Conservation (phyloP, 257 asterid species). For the Solanum virginianum region DNA sequence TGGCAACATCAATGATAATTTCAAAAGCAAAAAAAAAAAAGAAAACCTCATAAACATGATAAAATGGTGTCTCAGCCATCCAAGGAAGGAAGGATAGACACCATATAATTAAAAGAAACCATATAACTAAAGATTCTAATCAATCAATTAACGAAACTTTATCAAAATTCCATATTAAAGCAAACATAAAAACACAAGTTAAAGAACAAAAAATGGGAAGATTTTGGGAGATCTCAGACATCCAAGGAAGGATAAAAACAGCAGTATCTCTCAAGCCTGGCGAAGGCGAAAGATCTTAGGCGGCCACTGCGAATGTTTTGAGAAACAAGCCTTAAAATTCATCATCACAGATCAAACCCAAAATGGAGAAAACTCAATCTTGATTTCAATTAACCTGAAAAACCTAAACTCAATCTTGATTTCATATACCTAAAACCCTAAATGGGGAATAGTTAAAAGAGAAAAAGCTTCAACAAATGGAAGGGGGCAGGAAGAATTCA, state of each 20-base stretch:
- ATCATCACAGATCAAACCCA: conserved; percentile 23
- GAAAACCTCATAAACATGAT: neutral
- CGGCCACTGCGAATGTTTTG: conserved; percentile 75
- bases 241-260: conserved; percentile 72
- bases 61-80: conserved; percentile 32
- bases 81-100: conserved; percentile 49
- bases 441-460: neutral
- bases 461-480: neutral
- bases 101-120: conserved; percentile 4
- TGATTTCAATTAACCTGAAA: neutral
- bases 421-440: neutral
- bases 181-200: neutral
- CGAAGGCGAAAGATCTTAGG: conserved; percentile 64
- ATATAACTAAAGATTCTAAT: neutral
- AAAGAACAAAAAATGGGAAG: neutral
- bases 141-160: neutral
- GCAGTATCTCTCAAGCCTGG: conserved; percentile 71
- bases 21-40: neutral
- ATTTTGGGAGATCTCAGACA: conserved; percentile 34
- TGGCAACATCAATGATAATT: neutral
- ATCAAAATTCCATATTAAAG: neutral
- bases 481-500: neutral
- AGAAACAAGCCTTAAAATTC: conserved; percentile 55
- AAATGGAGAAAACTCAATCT: neutral
- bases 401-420: neutral